A percentile compares a stretch with the other conserved stretches of the same genome.
Conservation (phyloP, 371 early-diverging fungal species). For the Quaeritorhiza haematococci region DNA sequence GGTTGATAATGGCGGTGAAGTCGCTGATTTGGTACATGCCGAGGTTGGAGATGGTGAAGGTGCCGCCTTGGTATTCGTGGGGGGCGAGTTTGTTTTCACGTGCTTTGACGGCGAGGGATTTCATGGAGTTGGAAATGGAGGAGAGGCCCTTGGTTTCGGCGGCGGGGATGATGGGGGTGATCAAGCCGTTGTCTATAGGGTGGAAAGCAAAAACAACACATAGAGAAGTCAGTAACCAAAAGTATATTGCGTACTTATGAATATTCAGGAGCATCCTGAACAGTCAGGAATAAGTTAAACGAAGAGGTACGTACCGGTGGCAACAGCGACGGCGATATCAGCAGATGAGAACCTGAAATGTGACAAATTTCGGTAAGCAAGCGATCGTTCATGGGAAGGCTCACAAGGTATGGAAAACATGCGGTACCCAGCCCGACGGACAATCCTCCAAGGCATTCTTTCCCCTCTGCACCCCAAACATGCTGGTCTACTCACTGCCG, state of each 20-base stretch:
- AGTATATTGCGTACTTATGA: too few relatives aligned
- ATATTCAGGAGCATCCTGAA: too few relatives aligned
- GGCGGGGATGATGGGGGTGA: conserved; percentile 88
- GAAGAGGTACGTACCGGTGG: conserved; percentile 76
- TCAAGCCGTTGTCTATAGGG: conserved; percentile 69
- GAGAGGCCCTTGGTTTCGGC: conserved; percentile 85
- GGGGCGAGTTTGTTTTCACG: conserved; percentile 86
- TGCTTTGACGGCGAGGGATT: conserved; percentile 82
- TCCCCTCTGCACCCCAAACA: neutral
- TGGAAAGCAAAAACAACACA: neutral
- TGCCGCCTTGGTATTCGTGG: conserved; percentile 94
- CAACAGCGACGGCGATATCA: conserved; percentile 93
- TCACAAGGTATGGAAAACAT: neutral
- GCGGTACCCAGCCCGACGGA: too few relatives aligned
- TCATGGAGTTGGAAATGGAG: conserved; percentile 77
- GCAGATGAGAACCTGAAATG: conserved; percentile 70
- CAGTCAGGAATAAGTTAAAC: neutral
- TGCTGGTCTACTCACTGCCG: conserved; percentile 66
- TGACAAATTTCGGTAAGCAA: neutral
- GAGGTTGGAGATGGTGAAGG: conserved; percentile 96
- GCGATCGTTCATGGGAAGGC: neutral
- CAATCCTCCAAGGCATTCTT: too few relatives aligned
- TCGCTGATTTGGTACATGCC: conserved; percentile 94
- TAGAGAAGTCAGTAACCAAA: neutral
- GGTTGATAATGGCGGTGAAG: conserved; percentile 98